These are phyloP conservation scores for Komagataella ulmi DNA, from an alignment of 805 yeast species.

Conservation along the genomic window DNA sequence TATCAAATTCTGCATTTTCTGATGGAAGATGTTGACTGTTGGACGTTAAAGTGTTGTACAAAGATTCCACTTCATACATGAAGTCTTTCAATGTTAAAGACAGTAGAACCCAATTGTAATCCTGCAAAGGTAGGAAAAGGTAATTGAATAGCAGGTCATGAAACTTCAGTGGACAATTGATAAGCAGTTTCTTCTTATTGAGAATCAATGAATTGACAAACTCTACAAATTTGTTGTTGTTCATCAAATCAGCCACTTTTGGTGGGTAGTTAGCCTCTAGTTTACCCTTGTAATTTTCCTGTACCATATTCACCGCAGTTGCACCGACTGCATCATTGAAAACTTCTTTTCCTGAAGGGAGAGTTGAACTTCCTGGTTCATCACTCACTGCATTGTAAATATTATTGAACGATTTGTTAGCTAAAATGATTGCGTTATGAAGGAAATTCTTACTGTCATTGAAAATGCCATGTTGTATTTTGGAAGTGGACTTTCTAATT, in stretches of 20 bases:
- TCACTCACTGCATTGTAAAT: constrained; percentile 4
- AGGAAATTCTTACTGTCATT: constrained; percentile 25
- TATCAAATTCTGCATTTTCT: constrained; percentile 12
- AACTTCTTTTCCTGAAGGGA: background rate
- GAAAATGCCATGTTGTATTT: constrained; percentile 13
- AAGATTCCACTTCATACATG: constrained; percentile 12
- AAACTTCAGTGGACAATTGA: constrained; percentile 35
- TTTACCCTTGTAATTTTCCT: background rate
- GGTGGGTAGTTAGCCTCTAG: constrained; percentile 5
- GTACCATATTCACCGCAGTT: background rate
- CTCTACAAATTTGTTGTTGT: constrained; percentile 10
- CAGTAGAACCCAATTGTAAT: constrained; percentile 30
- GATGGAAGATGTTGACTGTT: constrained; percentile 3
- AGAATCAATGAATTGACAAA: constrained; percentile 22
- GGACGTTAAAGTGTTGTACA: background rate
- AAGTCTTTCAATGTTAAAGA: constrained; percentile 34
- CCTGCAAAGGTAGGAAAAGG: constrained; percentile 24
- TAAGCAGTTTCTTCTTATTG: constrained; percentile 32
- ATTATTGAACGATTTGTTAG: constrained; percentile 27
- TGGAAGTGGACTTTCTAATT: constrained; percentile 4
- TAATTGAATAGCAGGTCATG: constrained; percentile 34
- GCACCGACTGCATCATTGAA: background rate
- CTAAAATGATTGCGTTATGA: constrained; percentile 40
- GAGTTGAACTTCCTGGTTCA: constrained; percentile 2
- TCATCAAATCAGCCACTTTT: constrained; percentile 8